Conservation (phyloP, 805 yeast species). For the Isabelozyma rhagii region DNA sequence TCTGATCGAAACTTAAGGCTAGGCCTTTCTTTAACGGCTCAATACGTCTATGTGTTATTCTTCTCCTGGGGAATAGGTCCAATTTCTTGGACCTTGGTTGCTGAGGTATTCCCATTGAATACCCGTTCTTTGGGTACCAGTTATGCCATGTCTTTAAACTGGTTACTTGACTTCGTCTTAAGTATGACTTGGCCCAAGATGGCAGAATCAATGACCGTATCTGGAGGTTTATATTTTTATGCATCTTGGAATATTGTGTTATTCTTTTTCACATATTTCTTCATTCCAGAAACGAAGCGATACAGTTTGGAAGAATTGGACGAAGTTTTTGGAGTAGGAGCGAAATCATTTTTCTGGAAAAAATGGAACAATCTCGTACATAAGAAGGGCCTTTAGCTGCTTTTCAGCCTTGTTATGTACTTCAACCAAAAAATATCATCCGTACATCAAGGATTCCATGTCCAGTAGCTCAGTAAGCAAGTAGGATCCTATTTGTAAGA, state of each 20-base stretch:
- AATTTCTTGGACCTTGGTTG: constrained; percentile 13
- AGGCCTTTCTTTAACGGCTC: constrained; percentile 17
- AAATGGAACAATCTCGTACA: not conserved
- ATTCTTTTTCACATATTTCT: constrained; percentile 1
- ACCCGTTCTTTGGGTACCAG: constrained; percentile 4
- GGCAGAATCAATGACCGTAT: constrained; percentile 1
- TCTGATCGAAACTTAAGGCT: constrained; percentile 11
- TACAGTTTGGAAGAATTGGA: not conserved
- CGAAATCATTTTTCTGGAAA: not conserved
- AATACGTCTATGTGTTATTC: constrained; percentile 17
- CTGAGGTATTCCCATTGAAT: constrained; percentile 4
- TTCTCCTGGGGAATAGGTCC: constrained; percentile 24
- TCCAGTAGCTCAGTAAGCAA: too few species aligned
- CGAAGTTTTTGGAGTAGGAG: not conserved
- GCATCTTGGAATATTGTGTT: not conserved
- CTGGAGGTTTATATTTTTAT: constrained; percentile 3
- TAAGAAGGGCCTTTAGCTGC: not conserved
- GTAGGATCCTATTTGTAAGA: too few species aligned
- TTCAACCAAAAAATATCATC: too few species aligned
- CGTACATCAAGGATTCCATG: too few species aligned
- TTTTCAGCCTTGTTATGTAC: too few species aligned
- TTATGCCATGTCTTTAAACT: constrained; percentile 4
- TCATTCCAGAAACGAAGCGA: not conserved
- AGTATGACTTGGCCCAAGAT: constrained; percentile 6
- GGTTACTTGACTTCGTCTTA: constrained; percentile 4